phyloP scores from a whole-genome alignment of 73 alveolate genomes.

The Paramecium sonneborni region DNA sequence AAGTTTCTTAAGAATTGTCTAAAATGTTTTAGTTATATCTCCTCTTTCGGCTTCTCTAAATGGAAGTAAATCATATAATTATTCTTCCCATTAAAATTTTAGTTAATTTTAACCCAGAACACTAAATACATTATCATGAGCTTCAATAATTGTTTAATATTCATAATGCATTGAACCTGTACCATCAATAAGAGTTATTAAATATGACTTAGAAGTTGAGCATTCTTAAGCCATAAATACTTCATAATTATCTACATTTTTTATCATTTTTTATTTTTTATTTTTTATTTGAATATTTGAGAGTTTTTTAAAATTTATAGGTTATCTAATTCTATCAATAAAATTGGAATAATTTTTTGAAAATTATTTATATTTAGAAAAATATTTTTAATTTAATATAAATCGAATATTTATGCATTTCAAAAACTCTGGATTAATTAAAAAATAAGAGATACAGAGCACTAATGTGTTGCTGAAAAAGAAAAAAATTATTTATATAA shows the following conservation, averaged over 20 bases:
- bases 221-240: neutral
- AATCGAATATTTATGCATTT: no score
- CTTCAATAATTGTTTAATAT: neutral
- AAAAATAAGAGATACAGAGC: no score
- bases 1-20: neutral
- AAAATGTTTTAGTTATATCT: neutral
- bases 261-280: no score
- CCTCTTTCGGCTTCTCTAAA: neutral
- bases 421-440: no score
- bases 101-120: neutral
- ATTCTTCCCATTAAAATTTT: neutral
- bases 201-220: neutral
- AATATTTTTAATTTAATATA: no score
- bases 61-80: neutral
- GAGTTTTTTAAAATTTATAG: no score
- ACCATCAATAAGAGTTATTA: neutral
- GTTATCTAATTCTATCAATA: no score
- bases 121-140: neutral
- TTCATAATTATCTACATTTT: neutral
- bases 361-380: no score
- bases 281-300: no score
- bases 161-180: neutral
- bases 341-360: no score
- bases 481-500: no score
- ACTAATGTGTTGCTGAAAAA: no score